Evolutionary conservation across 2,329 filamentous ascomycete species (phyloP).

Genomic region (Pseudocercospora vitis): DNA sequence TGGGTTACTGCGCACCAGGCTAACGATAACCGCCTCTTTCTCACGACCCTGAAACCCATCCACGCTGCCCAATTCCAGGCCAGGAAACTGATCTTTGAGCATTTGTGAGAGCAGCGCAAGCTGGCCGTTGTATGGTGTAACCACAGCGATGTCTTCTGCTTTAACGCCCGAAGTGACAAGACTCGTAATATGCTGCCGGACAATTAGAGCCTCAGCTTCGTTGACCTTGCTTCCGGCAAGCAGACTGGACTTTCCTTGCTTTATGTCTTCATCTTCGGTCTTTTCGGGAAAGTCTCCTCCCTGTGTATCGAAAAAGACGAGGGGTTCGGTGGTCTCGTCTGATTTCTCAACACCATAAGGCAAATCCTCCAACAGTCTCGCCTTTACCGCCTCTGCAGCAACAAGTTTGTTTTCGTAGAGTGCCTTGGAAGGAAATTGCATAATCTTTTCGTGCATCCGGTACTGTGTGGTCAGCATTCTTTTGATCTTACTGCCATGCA

Average conservation of each 20-base stretch:
- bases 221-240: slow-evolving; percentile 84
- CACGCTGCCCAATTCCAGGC: slow-evolving; percentile 91
- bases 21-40: slow-evolving; percentile 92
- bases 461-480: slow-evolving; percentile 96
- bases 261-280: slow-evolving; percentile 64
- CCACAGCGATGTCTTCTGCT: slow-evolving; percentile 82
- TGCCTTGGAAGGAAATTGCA: slow-evolving; percentile 87
- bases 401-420: slow-evolving; percentile 80
- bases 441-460: slow-evolving; percentile 94
- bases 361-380: slow-evolving; percentile 72
- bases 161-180: slow-evolving; percentile 78
- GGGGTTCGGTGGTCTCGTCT: slow-evolving; percentile 82
- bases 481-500: slow-evolving; percentile 84
- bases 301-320: slow-evolving; percentile 95
- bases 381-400: slow-evolving; percentile 76
- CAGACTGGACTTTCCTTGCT: slow-evolving; percentile 53
- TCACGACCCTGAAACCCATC: slow-evolving; percentile 97
- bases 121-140: slow-evolving; percentile 96
- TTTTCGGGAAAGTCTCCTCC: slow-evolving; percentile 77
- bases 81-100: slow-evolving; percentile 77
- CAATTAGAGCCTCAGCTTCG: slow-evolving; percentile 81
- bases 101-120: slow-evolving; percentile 72
- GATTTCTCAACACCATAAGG: slow-evolving; percentile 74
- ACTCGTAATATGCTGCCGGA: slow-evolving; percentile 71
- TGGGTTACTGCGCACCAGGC: slow-evolving; percentile 86